These are phyloP conservation scores for Dichomitus squalens DNA, from an alignment of 1,284 basidiomycete genomes.

Conservation along the genomic window DNA sequence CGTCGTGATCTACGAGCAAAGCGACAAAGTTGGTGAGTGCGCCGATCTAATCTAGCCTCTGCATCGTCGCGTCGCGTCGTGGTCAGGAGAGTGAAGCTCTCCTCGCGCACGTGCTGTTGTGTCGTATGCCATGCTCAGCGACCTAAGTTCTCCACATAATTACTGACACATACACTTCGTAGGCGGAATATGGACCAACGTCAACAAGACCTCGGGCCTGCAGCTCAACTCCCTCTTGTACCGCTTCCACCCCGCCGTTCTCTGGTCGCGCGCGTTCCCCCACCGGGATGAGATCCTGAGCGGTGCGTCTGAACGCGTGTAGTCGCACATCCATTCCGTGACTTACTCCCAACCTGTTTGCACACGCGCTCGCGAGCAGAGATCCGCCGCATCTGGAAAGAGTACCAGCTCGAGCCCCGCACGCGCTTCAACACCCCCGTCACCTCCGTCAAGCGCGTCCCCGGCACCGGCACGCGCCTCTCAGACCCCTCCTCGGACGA, in stretches of 20 bases:
- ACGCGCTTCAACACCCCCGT: conserved; percentile 52
- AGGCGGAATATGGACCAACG: conserved; percentile 65
- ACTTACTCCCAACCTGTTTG: neutral
- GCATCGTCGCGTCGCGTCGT: too few relatives aligned
- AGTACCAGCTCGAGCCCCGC: conserved; percentile 52
- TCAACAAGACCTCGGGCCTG: conserved; percentile 60
- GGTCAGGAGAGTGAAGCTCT: too few relatives aligned
- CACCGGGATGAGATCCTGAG: conserved; percentile 57
- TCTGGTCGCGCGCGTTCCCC: conserved; percentile 51
- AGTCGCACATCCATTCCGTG: neutral
- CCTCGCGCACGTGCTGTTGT: neutral
- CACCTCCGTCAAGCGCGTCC: conserved; percentile 37
- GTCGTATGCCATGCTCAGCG: too few relatives aligned
- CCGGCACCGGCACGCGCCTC: conserved; percentile 14
- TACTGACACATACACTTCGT: conserved; percentile 1
- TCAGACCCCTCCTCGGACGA: conserved; percentile 28
- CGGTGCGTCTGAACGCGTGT: conserved; percentile 30
- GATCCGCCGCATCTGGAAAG: conserved; percentile 53
- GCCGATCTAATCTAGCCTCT: too few relatives aligned
- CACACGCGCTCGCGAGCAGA: conserved; percentile 33
- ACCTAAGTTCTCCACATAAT: too few relatives aligned
- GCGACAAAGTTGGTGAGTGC: conserved; percentile 24
- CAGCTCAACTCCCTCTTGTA: conserved; percentile 65
- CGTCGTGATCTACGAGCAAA: conserved; percentile 51
- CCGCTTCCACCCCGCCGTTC: conserved; percentile 52